Conservation (phyloP, 192 early-diverging fungal genomes). For the Podila horticola region DNA sequence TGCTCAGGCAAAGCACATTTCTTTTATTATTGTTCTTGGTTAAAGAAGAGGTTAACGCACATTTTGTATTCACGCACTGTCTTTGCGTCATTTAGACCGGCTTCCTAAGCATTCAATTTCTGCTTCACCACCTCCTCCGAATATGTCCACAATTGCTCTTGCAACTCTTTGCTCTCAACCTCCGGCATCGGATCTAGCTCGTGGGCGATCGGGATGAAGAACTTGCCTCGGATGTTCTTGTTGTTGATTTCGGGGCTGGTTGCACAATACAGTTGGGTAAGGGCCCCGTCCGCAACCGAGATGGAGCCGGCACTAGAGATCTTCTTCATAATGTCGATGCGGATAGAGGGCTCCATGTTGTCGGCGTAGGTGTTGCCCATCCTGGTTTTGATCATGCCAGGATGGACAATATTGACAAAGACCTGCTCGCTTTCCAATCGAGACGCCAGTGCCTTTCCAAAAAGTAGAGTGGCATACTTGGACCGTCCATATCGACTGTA, state of each 20-base stretch:
- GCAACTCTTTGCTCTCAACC: conserved; percentile 1
- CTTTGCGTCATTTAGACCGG: no score
- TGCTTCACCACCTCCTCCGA: conserved; percentile 9
- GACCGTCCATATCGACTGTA: conserved; percentile 46
- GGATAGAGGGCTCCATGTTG: neutral
- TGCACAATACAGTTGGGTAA: conserved; percentile 57
- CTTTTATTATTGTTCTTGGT: no score
- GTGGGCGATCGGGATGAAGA: conserved; percentile 11
- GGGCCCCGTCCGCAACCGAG: conserved; percentile 33
- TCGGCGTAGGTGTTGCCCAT: conserved; percentile 8
- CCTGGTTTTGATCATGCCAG: conserved; percentile 29
- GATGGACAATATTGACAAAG: conserved; percentile 55
- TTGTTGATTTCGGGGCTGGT: conserved; percentile 59
- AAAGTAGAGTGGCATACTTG: conserved; percentile 59
- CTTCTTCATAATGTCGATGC: neutral
- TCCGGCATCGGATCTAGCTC: neutral
- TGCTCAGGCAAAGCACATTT: no score
- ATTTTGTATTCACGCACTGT: no score
- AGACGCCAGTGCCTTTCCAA: conserved; percentile 49
- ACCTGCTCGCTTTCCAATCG: conserved; percentile 15
- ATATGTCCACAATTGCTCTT: conserved; percentile 16
- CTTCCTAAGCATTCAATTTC: neutral
- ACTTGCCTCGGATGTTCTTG: conserved; percentile 26
- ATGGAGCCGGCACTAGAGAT: neutral
- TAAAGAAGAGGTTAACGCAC: no score